Evolutionary conservation across 148 eudicot species (phyloP), one percentile per base, ranked within the genome.

Genomic region (Spergularia marina): DNA sequence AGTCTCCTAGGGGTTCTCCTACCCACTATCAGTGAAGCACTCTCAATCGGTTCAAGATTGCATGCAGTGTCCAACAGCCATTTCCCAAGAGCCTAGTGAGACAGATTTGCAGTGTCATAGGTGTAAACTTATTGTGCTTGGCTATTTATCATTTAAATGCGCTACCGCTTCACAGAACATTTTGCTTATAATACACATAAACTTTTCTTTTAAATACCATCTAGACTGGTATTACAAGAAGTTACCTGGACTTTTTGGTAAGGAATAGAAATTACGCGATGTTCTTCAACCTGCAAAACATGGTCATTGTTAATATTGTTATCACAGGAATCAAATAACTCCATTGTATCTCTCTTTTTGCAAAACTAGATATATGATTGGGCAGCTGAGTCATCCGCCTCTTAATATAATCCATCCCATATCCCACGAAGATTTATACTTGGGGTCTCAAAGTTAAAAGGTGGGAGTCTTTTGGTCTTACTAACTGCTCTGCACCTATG

Each of bases 191-290:
- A 15, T 20, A 36, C 40, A 30, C 30, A 44, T 51, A 63, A 39
- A 61, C 16, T 4, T 20, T 41, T 68, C 44, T 12, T 60, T 36
- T 30, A 13, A 20, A n/a, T 10, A 36, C 4, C 66, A 30, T 12
- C 54, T 63, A 47, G 63, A 64, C 63, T 70, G 65, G 40, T 14
- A 49, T 67, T 18, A n/a, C n/a, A n/a, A n/a, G n/a, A n/a, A n/a
- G n/a, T 63, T 89, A 94, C 98, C 98, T 95, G 86, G 70, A 95
- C 94, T 75, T 89, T 79, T 67, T 83, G 85, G 84, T 89, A 95
- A 40, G 97, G 91, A 70, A 95, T 82, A 74, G 98, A 77, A 67
- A 74, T 76, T 25, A 91, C 74, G 76, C 97, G 91, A 80, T 89
- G 90, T 78, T 92, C 96, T 25, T 95, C 98, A 73, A 95, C 97